Base-by-base conservation (phyloP, 805 yeast genomes). In the Wickerhamiella siamensis region DNA sequence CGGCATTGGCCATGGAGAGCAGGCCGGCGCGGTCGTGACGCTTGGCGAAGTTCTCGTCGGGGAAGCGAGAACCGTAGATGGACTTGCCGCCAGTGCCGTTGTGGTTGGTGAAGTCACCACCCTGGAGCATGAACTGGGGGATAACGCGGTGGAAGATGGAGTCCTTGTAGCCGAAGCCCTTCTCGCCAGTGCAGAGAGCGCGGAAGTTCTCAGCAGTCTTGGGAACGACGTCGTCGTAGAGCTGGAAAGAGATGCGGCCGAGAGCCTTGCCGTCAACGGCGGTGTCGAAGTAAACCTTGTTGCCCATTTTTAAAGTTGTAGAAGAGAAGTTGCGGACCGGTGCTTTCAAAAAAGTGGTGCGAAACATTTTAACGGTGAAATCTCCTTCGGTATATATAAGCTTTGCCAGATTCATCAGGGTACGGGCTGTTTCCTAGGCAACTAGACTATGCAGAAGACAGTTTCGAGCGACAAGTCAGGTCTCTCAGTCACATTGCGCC, bases 1-100 rank as follows among this genome's bases (percentile, higher is more conserved):
- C 96, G 50, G 96, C 93, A 63, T 88, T 88, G 63, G 96, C 96
- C 96, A 88, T 88, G 49, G 95, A 83, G 58, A 83, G 64, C 66
- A 80, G 67, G 74, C 86, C 72, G 71, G 93, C 77, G 65, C 76
- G 70, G 69, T 70, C 68, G 72, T 88, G 96, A 59, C 64, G 77
- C 68, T 69, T 68, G 59, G 57, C 50, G 66, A 70, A 57, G 75
- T 79, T 83, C 69, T 86, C 96, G 60, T 86, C 95, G 4, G 68
- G 69, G 57, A 84, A 78, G 57, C 69, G 70, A 46, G 65, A 66
- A 33, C 94, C 95, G 62, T 76, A 81, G 53, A 83, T 77, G 31
- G 94, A 81, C 65, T 66, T 64, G 62, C 97, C 97, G 62, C 97
- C 97, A 55, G 81, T 77, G 54, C 97, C 96, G 63, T 82, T 78